Conservation (phyloP, 768 basidiomycete species). For the Boletus coccyginus region DNA sequence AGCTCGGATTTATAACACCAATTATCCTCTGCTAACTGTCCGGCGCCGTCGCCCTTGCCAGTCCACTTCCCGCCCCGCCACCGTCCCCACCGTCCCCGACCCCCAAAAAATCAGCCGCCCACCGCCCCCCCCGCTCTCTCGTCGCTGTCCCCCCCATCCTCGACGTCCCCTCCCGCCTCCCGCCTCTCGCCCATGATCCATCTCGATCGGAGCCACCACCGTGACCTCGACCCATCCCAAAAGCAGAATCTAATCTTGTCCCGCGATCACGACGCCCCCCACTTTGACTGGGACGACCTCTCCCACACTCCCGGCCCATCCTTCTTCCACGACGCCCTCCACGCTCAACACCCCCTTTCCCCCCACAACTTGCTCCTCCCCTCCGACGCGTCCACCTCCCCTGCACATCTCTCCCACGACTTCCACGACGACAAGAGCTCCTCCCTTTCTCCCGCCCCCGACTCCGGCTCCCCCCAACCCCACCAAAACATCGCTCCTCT, state of each 20-base stretch:
- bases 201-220: slow-evolving; percentile 51
- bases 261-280: slow-evolving; percentile 32
- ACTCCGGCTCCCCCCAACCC: slow-evolving; percentile 38
- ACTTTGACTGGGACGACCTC: slow-evolving; percentile 36
- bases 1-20: slow-evolving; percentile 31
- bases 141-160: background rate
- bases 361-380: slow-evolving; percentile 16
- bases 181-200: slow-evolving; percentile 41
- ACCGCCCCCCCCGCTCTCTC: background rate
- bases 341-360: slow-evolving; percentile 16
- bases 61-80: background rate
- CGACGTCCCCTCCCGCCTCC: background rate
- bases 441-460: slow-evolving; percentile 56
- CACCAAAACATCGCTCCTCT: slow-evolving; percentile 17
- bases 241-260: slow-evolving; percentile 44
- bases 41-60: background rate
- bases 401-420: slow-evolving; percentile 16
- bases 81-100: slow-evolving; percentile 6
- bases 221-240: slow-evolving; percentile 37
- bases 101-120: background rate
- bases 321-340: slow-evolving; percentile 20
- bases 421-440: slow-evolving; percentile 46
- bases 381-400: slow-evolving; percentile 5
- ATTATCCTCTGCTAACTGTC: slow-evolving; percentile 16
- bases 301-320: slow-evolving; percentile 21